Evolutionary conservation across 345 rosid genomes (phyloP).

Genomic region (Streptanthus diversifolius): DNA sequence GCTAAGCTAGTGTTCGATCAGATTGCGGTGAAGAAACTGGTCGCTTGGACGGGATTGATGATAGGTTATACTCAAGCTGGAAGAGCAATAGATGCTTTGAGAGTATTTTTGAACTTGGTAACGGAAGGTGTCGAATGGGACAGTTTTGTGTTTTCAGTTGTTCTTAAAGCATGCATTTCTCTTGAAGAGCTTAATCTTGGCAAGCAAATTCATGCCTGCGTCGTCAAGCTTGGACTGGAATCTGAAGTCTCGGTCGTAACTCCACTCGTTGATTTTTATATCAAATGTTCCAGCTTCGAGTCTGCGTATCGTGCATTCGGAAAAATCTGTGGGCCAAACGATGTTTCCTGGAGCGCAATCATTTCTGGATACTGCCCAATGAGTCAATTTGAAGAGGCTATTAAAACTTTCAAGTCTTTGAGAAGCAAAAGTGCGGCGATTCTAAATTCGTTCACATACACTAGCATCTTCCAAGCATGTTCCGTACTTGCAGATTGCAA

Average conservation of each 20-base stretch:
- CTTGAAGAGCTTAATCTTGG: slow-evolving; percentile 50
- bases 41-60: slow-evolving; percentile 65
- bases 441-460: slow-evolving; percentile 58
- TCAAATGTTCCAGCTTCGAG: slow-evolving; percentile 51
- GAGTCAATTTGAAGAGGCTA: slow-evolving; percentile 51
- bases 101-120: slow-evolving; percentile 46
- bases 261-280: slow-evolving; percentile 65
- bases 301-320: slow-evolving; percentile 54
- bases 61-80: slow-evolving; percentile 53
- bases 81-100: slow-evolving; percentile 44
- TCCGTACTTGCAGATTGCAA: slow-evolving; percentile 56
- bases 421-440: slow-evolving; percentile 36
- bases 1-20: slow-evolving; percentile 51
- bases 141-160: slow-evolving; percentile 56
- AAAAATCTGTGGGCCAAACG: slow-evolving; percentile 60
- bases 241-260: slow-evolving; percentile 70
- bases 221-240: slow-evolving; percentile 61
- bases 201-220: slow-evolving; percentile 56
- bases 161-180: slow-evolving; percentile 64
- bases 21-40: slow-evolving; percentile 50
- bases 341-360: slow-evolving; percentile 67
- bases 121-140: slow-evolving; percentile 56
- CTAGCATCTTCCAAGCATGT: slow-evolving; percentile 72
- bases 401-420: slow-evolving; percentile 48
- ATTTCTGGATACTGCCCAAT: slow-evolving; percentile 60